Evolutionary conservation across 2,329 filamentous ascomycete species (phyloP).

Genomic region (Colletotrichum musae): DNA sequence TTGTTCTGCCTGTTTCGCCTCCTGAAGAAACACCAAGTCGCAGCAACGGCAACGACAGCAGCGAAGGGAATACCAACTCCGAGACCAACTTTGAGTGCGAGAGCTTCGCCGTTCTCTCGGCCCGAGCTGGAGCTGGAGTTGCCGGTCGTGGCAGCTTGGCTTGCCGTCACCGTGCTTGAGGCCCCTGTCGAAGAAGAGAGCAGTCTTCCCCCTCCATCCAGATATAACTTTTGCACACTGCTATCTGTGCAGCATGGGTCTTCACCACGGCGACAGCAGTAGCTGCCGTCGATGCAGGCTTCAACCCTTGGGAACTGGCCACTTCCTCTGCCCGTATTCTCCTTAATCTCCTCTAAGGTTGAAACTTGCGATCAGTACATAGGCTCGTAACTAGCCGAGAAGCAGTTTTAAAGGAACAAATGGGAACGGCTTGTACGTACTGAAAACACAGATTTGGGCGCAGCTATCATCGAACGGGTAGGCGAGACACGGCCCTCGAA

Average conservation of each 20-base stretch:
- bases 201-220: neutral
- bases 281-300: neutral
- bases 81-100: constrained; percentile 18
- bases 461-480: neutral
- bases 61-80: neutral
- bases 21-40: constrained; percentile 1
- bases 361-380: neutral
- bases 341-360: neutral
- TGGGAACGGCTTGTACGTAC: neutral
- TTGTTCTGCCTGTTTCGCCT: constrained; percentile 2
- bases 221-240: neutral
- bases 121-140: neutral
- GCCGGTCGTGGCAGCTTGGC: neutral
- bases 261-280: neutral
- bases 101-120: neutral
- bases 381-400: neutral
- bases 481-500: neutral
- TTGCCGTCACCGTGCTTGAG: neutral
- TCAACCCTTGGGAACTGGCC: constrained; percentile 1
- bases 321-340: neutral
- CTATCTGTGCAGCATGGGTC: neutral
- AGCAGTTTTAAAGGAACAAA: too few species aligned
- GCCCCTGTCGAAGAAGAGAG: neutral
- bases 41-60: neutral
- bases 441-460: constrained; percentile 15